phyloP scores from a whole-genome alignment of 2,329 filamentous ascomycete genomes.

The Mollisiaceae sp. region DNA sequence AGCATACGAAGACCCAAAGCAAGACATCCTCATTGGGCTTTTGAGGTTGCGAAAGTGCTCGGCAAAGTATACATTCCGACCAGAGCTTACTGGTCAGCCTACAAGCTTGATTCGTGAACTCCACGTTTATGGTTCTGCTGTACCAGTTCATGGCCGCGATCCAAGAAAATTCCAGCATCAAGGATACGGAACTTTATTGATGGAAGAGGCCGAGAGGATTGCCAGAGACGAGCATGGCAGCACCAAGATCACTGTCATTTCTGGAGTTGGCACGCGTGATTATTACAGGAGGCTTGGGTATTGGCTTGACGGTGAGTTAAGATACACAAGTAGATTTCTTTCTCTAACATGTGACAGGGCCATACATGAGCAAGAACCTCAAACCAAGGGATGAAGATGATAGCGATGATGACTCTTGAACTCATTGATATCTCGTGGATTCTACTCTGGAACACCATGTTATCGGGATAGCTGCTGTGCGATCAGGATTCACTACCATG shows the following conservation, averaged over 20 bases:
- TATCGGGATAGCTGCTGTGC: background rate
- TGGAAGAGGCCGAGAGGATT: constrained; percentile 98
- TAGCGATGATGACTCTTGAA: constrained; percentile 38
- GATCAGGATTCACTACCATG: background rate
- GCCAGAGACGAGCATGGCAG: constrained; percentile 94
- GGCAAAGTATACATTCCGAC: constrained; percentile 87
- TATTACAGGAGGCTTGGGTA: constrained; percentile 96
- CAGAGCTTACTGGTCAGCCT: constrained; percentile 83
- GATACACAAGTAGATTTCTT: constrained; percentile 30
- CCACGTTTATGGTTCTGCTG: constrained; percentile 95
- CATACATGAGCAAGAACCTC: constrained; percentile 44
- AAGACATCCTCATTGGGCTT: constrained; percentile 94
- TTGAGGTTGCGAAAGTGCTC: constrained; percentile 90
- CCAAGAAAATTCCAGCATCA: constrained; percentile 98
- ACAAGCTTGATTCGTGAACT: constrained; percentile 92
- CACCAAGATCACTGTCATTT: constrained; percentile 94
- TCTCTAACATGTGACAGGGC: constrained; percentile 31
- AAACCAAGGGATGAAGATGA: constrained; percentile 40
- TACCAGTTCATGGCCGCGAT: constrained; percentile 95
- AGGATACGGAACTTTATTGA: constrained; percentile 91
- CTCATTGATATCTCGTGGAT: too few relatives aligned
- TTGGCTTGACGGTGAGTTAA: constrained; percentile 87
- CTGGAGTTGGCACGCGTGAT: constrained; percentile 93
- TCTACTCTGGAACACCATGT: background rate
- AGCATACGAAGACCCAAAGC: constrained; percentile 97